Evolutionary conservation across 2,329 filamentous ascomycete genomes (phyloP), one percentile per base, ranked within the genome.

Genomic region (Stagonosporopsis tanaceti): DNA sequence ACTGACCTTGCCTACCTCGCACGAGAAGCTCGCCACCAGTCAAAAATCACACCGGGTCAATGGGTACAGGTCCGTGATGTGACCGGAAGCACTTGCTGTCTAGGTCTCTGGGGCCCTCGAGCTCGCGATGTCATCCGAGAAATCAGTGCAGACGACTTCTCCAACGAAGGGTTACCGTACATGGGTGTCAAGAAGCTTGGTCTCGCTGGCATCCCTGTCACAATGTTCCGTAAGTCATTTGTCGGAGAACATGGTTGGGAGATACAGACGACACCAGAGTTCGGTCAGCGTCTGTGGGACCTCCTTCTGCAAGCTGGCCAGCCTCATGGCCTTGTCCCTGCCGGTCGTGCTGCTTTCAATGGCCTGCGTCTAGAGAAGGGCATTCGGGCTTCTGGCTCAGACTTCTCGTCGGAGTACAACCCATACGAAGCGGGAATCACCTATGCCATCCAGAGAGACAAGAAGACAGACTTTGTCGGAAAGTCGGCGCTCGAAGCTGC

Each of bases 231-330:
- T 2, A 78, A 86, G 35, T 88, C 86, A 0, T 86, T 84, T 47
- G 83, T 89, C 4, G 86, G 87, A 6, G 86, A 89, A 62, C 73
- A 79, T 0, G 86, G 87, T 1, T 89, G 85, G 85, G 86, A 89
- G 66, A 80, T 89, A 20, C 84, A 87, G 57, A 80, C 85, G 1
- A 86, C 78, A 32, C 83, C 86, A 0, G 86, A 88, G 25, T 81
- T 84, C 38, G 86, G 86, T 0, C 80, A 80, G 12, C 76, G 79
- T 1, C 75, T 89, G 0, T 89, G 87, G 87, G 85, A 88, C 59
- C 76, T 77, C 0, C 71, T 89, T 1, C 87, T 76, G 77, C 69
- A 81, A 30, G 83, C 84, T 1, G 86, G 86, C 0, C 80, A 83
- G 59, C 64, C 76, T 0, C 78, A 85, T 14, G 86, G 85, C 1